Evolutionary conservation across 208 protist genomes (phyloP).

Genomic region (Novymonas esmeraldas): DNA sequence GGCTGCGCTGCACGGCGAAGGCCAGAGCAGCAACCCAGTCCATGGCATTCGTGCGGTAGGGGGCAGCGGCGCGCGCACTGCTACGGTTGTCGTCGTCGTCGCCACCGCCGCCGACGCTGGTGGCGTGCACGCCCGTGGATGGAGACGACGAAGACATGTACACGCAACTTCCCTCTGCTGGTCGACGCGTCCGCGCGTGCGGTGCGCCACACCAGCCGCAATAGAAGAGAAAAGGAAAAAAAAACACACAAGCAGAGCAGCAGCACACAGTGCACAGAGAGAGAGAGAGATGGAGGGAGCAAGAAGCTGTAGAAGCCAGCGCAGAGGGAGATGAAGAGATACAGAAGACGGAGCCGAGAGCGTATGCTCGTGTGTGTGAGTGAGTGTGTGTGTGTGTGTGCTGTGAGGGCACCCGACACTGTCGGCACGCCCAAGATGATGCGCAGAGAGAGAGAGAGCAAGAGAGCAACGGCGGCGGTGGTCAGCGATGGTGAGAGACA

Average conservation of each 20-base stretch:
- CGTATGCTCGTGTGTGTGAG: background rate
- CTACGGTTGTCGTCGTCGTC: background rate
- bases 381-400: constrained; percentile 1
- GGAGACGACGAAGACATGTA: background rate
- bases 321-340: constrained; percentile 4
- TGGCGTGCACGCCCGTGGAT: background rate
- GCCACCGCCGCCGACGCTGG: background rate
- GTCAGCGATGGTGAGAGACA: too few species aligned
- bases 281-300: background rate
- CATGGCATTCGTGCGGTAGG: constrained; percentile 32
- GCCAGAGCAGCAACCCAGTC: constrained; percentile 29
- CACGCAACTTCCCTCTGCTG: background rate
- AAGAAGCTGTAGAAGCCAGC: constrained; percentile 1
- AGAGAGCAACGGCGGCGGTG: too few species aligned
- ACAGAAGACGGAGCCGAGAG: too few species aligned
- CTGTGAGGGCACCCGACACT: too few species aligned
- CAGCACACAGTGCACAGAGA: background rate
- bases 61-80: constrained; percentile 3
- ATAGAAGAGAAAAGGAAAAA: background rate
- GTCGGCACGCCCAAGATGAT: too few species aligned
- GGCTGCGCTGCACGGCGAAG: constrained; percentile 8
- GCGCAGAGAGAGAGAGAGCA: too few species aligned
- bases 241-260: constrained; percentile 7
- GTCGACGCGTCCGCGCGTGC: background rate
- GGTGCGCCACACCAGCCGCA: background rate